Base-by-base conservation (phyloP, 768 basidiomycete genomes). In the Tricholoma terreum region DNA sequence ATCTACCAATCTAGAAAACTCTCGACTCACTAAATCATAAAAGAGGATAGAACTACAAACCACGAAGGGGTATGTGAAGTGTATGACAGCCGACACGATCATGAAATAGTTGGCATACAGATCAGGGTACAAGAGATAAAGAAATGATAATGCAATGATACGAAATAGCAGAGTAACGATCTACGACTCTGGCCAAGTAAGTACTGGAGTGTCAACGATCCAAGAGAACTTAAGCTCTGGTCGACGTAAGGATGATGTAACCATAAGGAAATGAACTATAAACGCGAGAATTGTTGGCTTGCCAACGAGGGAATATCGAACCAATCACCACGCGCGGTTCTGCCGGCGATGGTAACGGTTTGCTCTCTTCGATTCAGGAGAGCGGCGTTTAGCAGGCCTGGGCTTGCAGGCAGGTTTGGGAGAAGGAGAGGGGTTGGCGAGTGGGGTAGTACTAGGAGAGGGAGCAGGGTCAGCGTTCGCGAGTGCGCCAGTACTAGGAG, bases 371-470 rank as follows among this genome's bases (percentile, higher is more conserved):
- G 15, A 24, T 15, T 27, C 27, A 24, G 43, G n/a, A 6, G 15
- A 1, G 27, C 27, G 36, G 40, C 40, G 52, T 54, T 42, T 54
- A 7, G 14, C 22, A 17, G 45, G 12, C 36, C 22, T 7, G 6
- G 8, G n/a, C 52, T 31, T 54, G 36, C 52, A 54, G 6, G 52
- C 15, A 24, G 24, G 45, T 1, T 21, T 12, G 1, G 35, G 35
- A 19, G 38, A 24, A 19, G 36, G 7, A 12, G 19, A 0, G 38
- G 22, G 12, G 24, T 10, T 10, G n/a, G 17, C 21, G 52, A 21
- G 45, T 69, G 22, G n/a, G 21, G 43, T 30, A 43, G 46, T 30
- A 34, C 54, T 30, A 19, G 54, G 40, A 55, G 19, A 50, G 14
- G 33, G 55, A 59, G 55, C n/a, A n/a, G n/a, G n/a, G n/a, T n/a